phyloP scores from a whole-genome alignment of 148 eudicot genomes.

The Nepenthes gracilis region DNA sequence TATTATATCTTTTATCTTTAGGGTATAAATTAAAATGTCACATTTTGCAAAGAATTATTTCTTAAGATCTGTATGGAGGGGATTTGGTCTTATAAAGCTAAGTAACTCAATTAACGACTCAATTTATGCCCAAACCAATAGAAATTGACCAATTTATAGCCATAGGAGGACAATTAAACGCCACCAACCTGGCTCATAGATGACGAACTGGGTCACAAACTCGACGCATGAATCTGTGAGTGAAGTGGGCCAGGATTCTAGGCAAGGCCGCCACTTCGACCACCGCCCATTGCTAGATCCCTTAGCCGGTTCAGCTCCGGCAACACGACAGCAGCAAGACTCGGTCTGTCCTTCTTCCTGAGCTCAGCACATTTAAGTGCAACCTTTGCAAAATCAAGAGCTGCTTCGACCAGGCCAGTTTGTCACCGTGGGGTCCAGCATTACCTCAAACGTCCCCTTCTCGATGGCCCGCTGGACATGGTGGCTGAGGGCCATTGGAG shows the following conservation, averaged over 20 bases:
- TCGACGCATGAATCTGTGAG: too few species aligned
- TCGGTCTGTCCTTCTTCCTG: constrained; percentile 19
- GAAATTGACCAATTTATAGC: too few species aligned
- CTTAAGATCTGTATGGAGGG: too few species aligned
- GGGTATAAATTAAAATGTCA: too few species aligned
- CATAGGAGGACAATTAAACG: too few species aligned
- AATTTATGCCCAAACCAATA: too few species aligned
- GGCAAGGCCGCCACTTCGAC: background rate
- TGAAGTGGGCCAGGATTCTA: background rate
- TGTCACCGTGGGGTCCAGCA: constrained; percentile 11
- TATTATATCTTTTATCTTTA: too few species aligned
- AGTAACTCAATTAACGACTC: too few species aligned
- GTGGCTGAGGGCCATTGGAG: constrained; percentile 17
- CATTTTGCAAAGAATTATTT: too few species aligned
- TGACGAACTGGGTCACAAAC: too few species aligned
- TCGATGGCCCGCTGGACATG: constrained; percentile 12
- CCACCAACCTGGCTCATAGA: too few species aligned
- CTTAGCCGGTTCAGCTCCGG: constrained; percentile 14
- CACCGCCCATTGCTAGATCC: background rate
- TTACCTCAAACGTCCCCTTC: constrained; percentile 7
- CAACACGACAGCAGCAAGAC: constrained; percentile 11
- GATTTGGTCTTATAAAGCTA: too few species aligned
- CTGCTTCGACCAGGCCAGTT: constrained; percentile 19
- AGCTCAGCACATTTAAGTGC: constrained; percentile 15
- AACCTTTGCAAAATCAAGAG: constrained; percentile 9